A percentile compares a stretch with the other conserved stretches of the same genome.
These are phyloP conservation scores for Flaveria linearis DNA, from an alignment of 129 eudicot genomes.

Conservation along the genomic window DNA sequence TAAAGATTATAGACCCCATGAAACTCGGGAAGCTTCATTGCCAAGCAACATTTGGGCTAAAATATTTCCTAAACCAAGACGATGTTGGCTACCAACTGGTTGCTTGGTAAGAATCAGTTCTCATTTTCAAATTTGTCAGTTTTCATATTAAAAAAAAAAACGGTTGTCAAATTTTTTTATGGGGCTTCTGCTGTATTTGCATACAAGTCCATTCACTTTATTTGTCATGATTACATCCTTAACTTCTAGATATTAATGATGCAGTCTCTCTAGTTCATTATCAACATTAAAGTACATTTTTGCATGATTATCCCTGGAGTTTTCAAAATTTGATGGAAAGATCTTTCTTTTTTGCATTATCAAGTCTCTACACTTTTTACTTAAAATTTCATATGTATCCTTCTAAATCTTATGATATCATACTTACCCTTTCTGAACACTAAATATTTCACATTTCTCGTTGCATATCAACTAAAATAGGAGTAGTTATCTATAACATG, in stretches of 20 bases:
- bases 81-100: slow-evolving; percentile 97
- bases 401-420: background rate
- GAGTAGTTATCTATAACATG: background rate
- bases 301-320: background rate
- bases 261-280: background rate
- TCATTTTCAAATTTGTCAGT: background rate
- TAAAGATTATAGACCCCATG: slow-evolving; percentile 48
- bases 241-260: background rate
- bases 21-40: slow-evolving; percentile 36
- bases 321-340: background rate
- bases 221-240: background rate
- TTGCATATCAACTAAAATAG: background rate
- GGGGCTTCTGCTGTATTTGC: background rate
- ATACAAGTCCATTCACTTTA: background rate
- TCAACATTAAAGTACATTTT: background rate
- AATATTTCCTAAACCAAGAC: slow-evolving; percentile 73
- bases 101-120: slow-evolving; percentile 54
- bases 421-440: background rate
- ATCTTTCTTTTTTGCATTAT: background rate
- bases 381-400: background rate
- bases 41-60: slow-evolving; percentile 65
- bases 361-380: background rate
- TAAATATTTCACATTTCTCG: background rate
- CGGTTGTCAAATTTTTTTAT: background rate
- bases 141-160: background rate